Conservation (phyloP, 2,329 filamentous ascomycete genomes). For the Talaromyces sp. region DNA sequence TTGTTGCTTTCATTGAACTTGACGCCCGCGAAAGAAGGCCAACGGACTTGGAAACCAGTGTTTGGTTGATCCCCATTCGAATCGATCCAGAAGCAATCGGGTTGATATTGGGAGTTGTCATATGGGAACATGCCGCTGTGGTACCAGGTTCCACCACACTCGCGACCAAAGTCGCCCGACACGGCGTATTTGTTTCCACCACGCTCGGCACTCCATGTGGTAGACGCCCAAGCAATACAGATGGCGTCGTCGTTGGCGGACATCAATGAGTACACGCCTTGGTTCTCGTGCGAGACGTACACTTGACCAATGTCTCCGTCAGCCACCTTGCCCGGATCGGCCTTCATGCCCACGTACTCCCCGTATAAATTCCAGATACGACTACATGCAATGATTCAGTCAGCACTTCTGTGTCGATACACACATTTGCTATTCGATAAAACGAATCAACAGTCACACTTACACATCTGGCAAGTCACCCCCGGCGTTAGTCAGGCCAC, state of each 20-base stretch:
- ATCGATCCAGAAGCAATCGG: constrained; percentile 1
- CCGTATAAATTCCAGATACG: not conserved
- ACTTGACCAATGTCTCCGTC: not conserved
- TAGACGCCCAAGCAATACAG: not conserved
- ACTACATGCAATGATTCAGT: not conserved
- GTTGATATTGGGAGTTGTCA: not conserved
- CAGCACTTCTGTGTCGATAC: not conserved
- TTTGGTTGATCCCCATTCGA: not conserved
- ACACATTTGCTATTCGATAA: not conserved
- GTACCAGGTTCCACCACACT: not conserved
- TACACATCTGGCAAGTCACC: not conserved
- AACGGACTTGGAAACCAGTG: not conserved
- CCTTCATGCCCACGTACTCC: not conserved
- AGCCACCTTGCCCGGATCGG: not conserved
- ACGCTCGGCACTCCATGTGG: not conserved
- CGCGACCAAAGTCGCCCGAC: not conserved
- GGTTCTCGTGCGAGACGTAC: not conserved
- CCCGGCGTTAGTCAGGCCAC: not conserved
- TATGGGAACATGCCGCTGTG: not conserved
- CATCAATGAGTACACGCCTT: not conserved
- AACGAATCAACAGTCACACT: not conserved
- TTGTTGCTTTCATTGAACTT: not conserved
- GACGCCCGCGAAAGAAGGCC: not conserved
- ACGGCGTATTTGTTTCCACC: not conserved
- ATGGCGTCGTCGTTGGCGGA: not conserved